Evolutionary conservation across 768 basidiomycete genomes (phyloP), one percentile per base, ranked within the genome.

Genomic region (Boletus tylopilopsis): DNA sequence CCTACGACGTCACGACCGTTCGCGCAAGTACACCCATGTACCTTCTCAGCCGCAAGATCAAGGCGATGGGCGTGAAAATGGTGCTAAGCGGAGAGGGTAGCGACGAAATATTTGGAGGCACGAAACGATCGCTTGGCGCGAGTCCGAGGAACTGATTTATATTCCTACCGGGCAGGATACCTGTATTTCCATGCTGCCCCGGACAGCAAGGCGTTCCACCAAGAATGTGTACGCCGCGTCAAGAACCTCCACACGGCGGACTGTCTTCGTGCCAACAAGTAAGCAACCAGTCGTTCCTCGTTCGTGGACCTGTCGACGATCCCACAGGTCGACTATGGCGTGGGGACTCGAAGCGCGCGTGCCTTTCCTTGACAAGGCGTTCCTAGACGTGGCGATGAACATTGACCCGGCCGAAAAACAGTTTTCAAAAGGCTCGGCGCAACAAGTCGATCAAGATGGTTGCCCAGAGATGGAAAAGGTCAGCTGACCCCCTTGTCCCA

Each of bases 61-160:
- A 98, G 73, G 95, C 96, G 5, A 97, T 93, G 90, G 96, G 96
- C 50, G 96, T 99, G 45, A 99, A 99, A 75, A 99, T 99, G 96
- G 96, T 99, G 15, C 77, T 98, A 30, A 91, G 88, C 56, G 96
- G 96, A 16, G 96, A 99, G 71, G 96, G 96, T 33, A 92, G 90
- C 54, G 96, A 99, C 60, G 96, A 99, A 71, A 93, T 98, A 53
- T 81, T 97, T 32, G 95, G 95, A 73, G 94, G 94, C 90, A 64
- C 57, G 61, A 32, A 24, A 59, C 61, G 4, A 27, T 39, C 15
- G 29, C 45, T n/a, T 49, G 22, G 27, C 41, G 11, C 0, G 50
- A 32, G 35, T 33, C 11, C 43, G 33, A 29, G 41, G 18, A 38
- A 11, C 48, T 56, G 49, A 59, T 54, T 27, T 40, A 12, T 36